phyloP scores from a whole-genome alignment of 805 yeast genomes.

The Ogataea glucozyma region DNA sequence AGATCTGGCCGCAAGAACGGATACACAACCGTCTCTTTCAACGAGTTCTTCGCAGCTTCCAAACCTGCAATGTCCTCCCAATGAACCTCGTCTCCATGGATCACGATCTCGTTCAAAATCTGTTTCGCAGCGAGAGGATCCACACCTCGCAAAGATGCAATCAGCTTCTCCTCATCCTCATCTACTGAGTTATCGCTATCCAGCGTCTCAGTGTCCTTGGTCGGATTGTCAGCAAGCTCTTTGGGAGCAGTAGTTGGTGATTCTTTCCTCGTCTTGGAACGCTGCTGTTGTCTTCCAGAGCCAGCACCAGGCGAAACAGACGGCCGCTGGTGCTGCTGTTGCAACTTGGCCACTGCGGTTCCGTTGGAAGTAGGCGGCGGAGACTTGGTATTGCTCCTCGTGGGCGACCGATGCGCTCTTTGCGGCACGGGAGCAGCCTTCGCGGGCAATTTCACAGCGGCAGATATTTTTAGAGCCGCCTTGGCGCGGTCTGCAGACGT shows the following conservation, averaged over 20 bases:
- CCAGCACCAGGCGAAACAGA: constrained; percentile 19
- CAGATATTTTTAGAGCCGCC: constrained; percentile 36
- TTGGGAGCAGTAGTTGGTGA: constrained; percentile 7
- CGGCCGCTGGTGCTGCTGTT: constrained; percentile 10
- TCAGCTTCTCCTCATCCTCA: constrained; percentile 37
- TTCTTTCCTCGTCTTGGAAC: no score
- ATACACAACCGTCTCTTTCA: constrained; percentile 93
- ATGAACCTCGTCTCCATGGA: constrained; percentile 84
- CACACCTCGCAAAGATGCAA: constrained; percentile 62
- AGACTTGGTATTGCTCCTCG: constrained; percentile 12
- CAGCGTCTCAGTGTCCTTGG: constrained; percentile 34
- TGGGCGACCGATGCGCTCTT: constrained; percentile 16
- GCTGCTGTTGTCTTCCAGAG: no score
- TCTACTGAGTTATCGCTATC: constrained; percentile 26
- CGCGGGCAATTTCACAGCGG: constrained; percentile 32
- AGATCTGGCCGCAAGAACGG: constrained; percentile 94
- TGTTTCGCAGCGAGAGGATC: constrained; percentile 80
- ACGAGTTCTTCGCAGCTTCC: constrained; percentile 80
- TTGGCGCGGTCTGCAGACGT: constrained; percentile 33
- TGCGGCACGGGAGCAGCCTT: constrained; percentile 16
- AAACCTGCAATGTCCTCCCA: constrained; percentile 97
- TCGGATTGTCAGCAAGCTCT: constrained; percentile 24
- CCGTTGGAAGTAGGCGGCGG: constrained; percentile 18
- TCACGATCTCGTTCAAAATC: constrained; percentile 83
- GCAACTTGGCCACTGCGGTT: constrained; percentile 1